phyloP scores from a whole-genome alignment of 352 stramenopile genomes.

The Phytopythium aichiense region DNA sequence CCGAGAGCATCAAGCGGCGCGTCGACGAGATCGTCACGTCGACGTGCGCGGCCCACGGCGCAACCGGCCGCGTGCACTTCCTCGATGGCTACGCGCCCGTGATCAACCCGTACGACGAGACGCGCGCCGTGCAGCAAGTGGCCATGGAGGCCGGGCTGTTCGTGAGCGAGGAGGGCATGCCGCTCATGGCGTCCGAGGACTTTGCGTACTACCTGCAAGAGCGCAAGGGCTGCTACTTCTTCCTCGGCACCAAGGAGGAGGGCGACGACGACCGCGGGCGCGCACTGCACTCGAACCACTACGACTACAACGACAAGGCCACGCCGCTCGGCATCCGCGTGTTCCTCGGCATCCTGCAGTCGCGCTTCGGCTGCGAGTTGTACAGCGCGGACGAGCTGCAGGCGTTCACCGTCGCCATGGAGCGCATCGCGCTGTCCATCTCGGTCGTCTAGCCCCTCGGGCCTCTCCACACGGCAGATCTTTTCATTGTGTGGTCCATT shows the following conservation, averaged over 20 bases:
- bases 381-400: conserved; percentile 71
- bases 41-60: conserved; percentile 81
- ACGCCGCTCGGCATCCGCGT: conserved; percentile 77
- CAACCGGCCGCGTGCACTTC: conserved; percentile 58
- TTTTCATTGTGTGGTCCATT: background rate
- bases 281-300: conserved; percentile 75
- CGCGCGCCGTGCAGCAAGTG: conserved; percentile 71
- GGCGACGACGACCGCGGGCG: conserved; percentile 48
- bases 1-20: conserved; percentile 76
- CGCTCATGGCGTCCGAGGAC: conserved; percentile 94
- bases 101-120: conserved; percentile 78
- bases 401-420: conserved; percentile 73
- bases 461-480: no score
- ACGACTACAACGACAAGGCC: conserved; percentile 85
- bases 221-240: conserved; percentile 83
- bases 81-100: conserved; percentile 70
- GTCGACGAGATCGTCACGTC: conserved; percentile 84
- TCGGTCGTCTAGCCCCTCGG: conserved; percentile 23
- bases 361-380: conserved; percentile 57
- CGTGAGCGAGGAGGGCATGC: conserved; percentile 71
- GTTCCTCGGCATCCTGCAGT: conserved; percentile 71
- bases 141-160: conserved; percentile 64
- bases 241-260: conserved; percentile 76
- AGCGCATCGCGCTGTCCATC: conserved; percentile 51
- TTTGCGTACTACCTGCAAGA: conserved; percentile 90